A percentile compares a stretch with the other conserved stretches of the same genome.
phyloP scores from a whole-genome alignment of 2,329 filamentous ascomycete genomes.

The Teratosphaeria pseudoeucalypti region DNA sequence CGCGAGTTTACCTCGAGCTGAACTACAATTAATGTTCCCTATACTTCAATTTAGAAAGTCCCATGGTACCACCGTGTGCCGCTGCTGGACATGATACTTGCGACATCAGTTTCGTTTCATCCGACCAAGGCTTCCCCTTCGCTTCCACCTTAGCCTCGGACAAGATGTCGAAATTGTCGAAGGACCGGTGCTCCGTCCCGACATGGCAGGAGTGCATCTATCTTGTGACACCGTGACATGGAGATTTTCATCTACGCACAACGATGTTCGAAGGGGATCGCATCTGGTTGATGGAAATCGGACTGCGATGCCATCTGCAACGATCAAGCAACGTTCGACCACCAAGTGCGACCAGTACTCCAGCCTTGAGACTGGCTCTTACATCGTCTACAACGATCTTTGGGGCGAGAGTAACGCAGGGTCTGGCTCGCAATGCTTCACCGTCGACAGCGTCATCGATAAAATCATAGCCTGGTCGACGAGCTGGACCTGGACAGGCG shows the following conservation, averaged over 20 bases:
- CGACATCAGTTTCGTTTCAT: not conserved
- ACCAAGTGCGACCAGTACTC: conserved; percentile 22
- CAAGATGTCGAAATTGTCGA: not conserved
- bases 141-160: not conserved
- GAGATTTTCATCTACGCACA: not conserved
- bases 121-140: not conserved
- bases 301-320: not conserved
- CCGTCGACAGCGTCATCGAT: conserved; percentile 29
- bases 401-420: conserved; percentile 33
- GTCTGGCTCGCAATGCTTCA: conserved; percentile 38
- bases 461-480: conserved; percentile 35
- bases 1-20: no score
- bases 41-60: no score
- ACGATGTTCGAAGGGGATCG: not conserved
- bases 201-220: not conserved
- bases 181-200: not conserved
- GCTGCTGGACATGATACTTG: not conserved
- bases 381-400: conserved; percentile 32
- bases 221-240: not conserved
- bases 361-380: conserved; percentile 20
- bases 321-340: not conserved
- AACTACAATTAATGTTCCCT: no score
- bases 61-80: not conserved
- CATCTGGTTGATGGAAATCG: not conserved
- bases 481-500: conserved; percentile 23